Conservation (phyloP, 495 filamentous ascomycete species). For the Hypoxylon fuscum region DNA sequence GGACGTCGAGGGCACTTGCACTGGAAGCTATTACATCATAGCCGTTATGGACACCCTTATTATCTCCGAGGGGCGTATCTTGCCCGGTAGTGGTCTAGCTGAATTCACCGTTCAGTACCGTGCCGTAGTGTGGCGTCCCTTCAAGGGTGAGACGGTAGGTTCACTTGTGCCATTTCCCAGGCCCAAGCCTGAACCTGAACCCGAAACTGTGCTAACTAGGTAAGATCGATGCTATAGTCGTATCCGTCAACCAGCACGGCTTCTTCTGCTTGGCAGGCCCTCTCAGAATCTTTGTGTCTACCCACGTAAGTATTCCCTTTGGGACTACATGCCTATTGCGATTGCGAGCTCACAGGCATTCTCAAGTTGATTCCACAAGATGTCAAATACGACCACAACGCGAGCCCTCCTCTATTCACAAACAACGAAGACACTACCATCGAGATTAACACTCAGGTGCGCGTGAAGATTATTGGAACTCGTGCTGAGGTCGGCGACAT, state of each 20-base stretch:
- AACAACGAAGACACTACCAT: constrained; percentile 92
- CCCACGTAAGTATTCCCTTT: constrained; percentile 68
- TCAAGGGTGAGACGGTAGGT: constrained; percentile 93
- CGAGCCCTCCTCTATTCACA: constrained; percentile 83
- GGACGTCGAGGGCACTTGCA: constrained; percentile 93
- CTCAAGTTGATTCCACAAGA: constrained; percentile 87
- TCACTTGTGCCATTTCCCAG: constrained; percentile 5
- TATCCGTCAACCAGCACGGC: constrained; percentile 86
- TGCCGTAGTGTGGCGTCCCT: constrained; percentile 96
- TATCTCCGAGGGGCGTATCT: constrained; percentile 88
- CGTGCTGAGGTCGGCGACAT: constrained; percentile 91
- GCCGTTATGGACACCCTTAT: constrained; percentile 94
- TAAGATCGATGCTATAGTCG: constrained; percentile 91
- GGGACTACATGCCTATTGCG: neutral
- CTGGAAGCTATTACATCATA: constrained; percentile 93
- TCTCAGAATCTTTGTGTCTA: constrained; percentile 86
- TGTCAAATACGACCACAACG: constrained; percentile 91
- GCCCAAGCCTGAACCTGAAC: no score
- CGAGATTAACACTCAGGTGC: constrained; percentile 90
- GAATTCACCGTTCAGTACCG: constrained; percentile 95
- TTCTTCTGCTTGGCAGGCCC: constrained; percentile 94
- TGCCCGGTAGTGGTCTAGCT: constrained; percentile 86
- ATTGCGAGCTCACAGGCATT: constrained; percentile 33
- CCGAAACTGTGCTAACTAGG: constrained; percentile 31
- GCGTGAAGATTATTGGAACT: constrained; percentile 91